phyloP scores from a whole-genome alignment of 2,329 filamentous ascomycete genomes.

The Aspergillaceae sp. region DNA sequence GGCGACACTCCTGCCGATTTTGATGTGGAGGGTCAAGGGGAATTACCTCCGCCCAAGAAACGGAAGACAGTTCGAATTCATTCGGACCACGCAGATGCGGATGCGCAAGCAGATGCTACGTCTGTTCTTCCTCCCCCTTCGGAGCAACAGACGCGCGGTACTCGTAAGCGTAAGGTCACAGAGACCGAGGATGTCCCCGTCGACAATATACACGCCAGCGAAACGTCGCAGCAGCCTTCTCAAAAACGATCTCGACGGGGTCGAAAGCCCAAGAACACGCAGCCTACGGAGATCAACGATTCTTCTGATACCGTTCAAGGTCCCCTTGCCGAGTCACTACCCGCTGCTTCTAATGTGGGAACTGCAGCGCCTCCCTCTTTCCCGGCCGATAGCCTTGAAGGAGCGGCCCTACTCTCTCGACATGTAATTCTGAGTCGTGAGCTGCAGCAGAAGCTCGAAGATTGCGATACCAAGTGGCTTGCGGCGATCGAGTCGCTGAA shows the following conservation, averaged over 20 bases:
- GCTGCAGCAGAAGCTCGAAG: conserved; percentile 47
- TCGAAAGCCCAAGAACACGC: conserved; percentile 3
- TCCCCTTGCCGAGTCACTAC: not conserved
- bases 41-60: conserved; percentile 6
- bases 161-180: conserved; percentile 1
- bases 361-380: conserved; percentile 2
- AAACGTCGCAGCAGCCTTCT: not conserved
- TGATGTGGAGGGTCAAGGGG: conserved; percentile 13
- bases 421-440: conserved; percentile 50
- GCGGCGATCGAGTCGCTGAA: conserved; percentile 24
- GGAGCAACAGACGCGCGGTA: conserved; percentile 3
- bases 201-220: not conserved
- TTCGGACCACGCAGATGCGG: not conserved
- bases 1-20: conserved; percentile 3
- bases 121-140: not conserved
- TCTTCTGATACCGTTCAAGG: not conserved
- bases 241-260: conserved; percentile 4
- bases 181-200: conserved; percentile 4
- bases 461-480: conserved; percentile 49
- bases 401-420: conserved; percentile 24
- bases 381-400: conserved; percentile 10
- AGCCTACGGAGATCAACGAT: not conserved
- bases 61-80: conserved; percentile 8
- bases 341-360: conserved; percentile 1
- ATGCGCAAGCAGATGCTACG: not conserved